Evolutionary conservation across 768 basidiomycete species (phyloP).

Genomic region (Strobilomyces echinocephalus): DNA sequence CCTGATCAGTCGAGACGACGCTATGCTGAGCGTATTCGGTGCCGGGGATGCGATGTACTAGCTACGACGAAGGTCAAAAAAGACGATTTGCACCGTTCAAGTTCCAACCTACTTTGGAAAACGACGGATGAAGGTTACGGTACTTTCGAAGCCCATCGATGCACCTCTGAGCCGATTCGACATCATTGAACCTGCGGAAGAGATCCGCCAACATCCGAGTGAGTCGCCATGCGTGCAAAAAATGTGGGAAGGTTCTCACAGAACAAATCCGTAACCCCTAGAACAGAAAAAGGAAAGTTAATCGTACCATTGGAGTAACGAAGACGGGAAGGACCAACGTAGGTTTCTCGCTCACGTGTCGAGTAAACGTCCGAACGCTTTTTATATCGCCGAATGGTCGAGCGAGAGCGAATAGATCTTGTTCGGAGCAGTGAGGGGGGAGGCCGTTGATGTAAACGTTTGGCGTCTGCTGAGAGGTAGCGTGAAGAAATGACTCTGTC

Average conservation of each 20-base stretch:
- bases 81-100: neutral
- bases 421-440: constrained; percentile 78
- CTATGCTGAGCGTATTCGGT: constrained; percentile 51
- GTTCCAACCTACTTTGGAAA: constrained; percentile 61
- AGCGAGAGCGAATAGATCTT: constrained; percentile 68
- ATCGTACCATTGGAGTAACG: neutral
- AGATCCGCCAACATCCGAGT: neutral
- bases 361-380: constrained; percentile 80
- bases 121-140: constrained; percentile 79
- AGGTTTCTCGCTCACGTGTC: constrained; percentile 70
- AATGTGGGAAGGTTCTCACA: constrained; percentile 53
- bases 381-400: constrained; percentile 67
- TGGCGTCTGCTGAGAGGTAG: constrained; percentile 41
- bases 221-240: neutral
- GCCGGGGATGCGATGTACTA: constrained; percentile 80
- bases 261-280: constrained; percentile 75
- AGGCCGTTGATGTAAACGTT: constrained; percentile 89
- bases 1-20: constrained; percentile 21
- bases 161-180: constrained; percentile 70
- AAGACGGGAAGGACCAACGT: constrained; percentile 34
- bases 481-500: constrained; percentile 9
- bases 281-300: constrained; percentile 14
- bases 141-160: constrained; percentile 66
- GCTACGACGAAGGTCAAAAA: constrained; percentile 30
- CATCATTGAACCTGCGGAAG: constrained; percentile 53